phyloP scores from a whole-genome alignment of 768 basidiomycete species.

The Dioszegia crocea region DNA sequence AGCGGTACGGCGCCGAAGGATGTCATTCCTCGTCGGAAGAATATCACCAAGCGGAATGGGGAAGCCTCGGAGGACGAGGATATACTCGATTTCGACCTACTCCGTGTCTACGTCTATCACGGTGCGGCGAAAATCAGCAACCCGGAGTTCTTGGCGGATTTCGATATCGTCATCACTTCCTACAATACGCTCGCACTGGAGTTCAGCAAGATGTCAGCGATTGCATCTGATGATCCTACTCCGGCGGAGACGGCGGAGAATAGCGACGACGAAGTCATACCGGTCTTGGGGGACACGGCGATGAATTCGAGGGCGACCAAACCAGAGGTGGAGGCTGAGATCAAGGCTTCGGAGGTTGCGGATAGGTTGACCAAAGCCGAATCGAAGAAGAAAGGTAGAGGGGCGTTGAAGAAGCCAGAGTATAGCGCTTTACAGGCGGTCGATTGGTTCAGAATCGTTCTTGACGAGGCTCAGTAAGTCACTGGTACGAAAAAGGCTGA shows the following conservation, averaged over 20 bases:
- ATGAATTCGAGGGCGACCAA: conserved; percentile 51
- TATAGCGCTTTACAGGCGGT: conserved; percentile 86
- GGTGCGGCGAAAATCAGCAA: conserved; percentile 83
- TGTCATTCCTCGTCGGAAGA: conserved; percentile 27
- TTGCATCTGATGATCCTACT: conserved; percentile 58
- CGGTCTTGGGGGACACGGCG: conserved; percentile 67
- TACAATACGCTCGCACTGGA: conserved; percentile 94
- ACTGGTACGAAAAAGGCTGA: neutral
- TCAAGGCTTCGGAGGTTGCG: conserved; percentile 45
- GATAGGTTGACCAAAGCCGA: conserved; percentile 59
- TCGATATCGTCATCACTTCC: conserved; percentile 96
- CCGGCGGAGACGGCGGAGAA: conserved; percentile 43
- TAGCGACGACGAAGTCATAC: conserved; percentile 61
- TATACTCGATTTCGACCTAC: conserved; percentile 35
- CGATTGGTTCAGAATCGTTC: conserved; percentile 91
- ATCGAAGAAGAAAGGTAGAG: conserved; percentile 57
- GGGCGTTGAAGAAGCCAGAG: conserved; percentile 51
- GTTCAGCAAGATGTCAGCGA: conserved; percentile 79
- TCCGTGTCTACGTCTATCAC: conserved; percentile 83
- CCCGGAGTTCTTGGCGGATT: conserved; percentile 79
- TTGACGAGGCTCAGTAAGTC: conserved; percentile 94
- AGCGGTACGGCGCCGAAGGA: conserved; percentile 47
- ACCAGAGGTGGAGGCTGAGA: conserved; percentile 47
- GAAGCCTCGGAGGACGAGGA: conserved; percentile 46
- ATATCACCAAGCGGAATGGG: conserved; percentile 32